These are phyloP conservation scores for Rhizopogon rudus DNA, from an alignment of 768 basidiomycete genomes.

Conservation along the genomic window DNA sequence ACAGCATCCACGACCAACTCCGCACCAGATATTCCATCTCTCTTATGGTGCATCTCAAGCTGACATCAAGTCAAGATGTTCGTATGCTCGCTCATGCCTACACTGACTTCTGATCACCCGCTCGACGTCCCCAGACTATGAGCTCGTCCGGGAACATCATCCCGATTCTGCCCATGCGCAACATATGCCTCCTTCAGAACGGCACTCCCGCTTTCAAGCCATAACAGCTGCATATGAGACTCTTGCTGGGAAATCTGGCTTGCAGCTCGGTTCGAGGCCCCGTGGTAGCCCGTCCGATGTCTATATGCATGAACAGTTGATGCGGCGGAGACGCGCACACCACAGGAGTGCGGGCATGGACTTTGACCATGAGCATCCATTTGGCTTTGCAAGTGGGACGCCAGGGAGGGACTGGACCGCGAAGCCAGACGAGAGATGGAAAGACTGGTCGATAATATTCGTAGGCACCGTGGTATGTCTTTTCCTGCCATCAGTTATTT, in stretches of 20 bases:
- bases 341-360: slow-evolving; percentile 6
- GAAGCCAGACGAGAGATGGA: slow-evolving; percentile 41
- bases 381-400: slow-evolving; percentile 8
- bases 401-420: slow-evolving; percentile 21
- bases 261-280: slow-evolving; percentile 1
- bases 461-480: slow-evolving; percentile 44
- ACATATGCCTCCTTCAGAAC: slow-evolving; percentile 33
- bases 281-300: slow-evolving; percentile 12
- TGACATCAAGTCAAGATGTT: slow-evolving; percentile 67
- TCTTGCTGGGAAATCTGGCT: slow-evolving; percentile 35
- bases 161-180: slow-evolving; percentile 55
- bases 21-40: slow-evolving; percentile 73
- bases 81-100: slow-evolving; percentile 18
- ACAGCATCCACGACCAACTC: slow-evolving; percentile 45
- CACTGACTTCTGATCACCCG: not conserved
- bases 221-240: slow-evolving; percentile 62
- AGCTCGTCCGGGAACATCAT: slow-evolving; percentile 67
- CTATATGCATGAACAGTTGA: slow-evolving; percentile 49
- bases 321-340: slow-evolving; percentile 39
- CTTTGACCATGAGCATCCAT: slow-evolving; percentile 27
- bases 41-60: slow-evolving; percentile 45
- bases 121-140: slow-evolving; percentile 48
- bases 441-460: slow-evolving; percentile 44
- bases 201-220: slow-evolving; percentile 59
- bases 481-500: not conserved